A percentile compares a stretch with the other conserved stretches of the same genome.
These are phyloP conservation scores for Magnusiomyces suaveolens DNA, from an alignment of 1,139 yeast genomes.

Conservation along the genomic window DNA sequence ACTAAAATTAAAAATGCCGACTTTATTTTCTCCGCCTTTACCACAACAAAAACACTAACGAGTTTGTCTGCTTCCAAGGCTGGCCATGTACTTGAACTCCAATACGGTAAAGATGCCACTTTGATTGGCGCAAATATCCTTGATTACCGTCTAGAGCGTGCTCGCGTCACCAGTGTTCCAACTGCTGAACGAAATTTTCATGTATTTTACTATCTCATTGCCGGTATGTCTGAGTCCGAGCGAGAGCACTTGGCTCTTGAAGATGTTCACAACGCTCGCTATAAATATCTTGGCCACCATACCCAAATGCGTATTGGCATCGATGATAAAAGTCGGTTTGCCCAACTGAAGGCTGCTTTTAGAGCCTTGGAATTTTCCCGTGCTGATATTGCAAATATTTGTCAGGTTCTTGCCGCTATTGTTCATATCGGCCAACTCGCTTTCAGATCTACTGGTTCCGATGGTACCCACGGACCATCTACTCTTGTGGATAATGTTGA, in stretches of 20 bases:
- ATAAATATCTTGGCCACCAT: slow-evolving; percentile 36
- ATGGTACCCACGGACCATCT: slow-evolving; percentile 32
- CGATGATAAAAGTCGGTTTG: slow-evolving; percentile 33
- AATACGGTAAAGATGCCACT: slow-evolving; percentile 33
- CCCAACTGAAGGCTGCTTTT: slow-evolving; percentile 32
- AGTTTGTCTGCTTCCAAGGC: slow-evolving; percentile 31
- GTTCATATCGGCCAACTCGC: slow-evolving; percentile 36
- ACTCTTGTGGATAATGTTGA: slow-evolving; percentile 33
- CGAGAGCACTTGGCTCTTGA: slow-evolving; percentile 32
- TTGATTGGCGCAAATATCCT: slow-evolving; percentile 34
- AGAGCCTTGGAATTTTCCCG: slow-evolving; percentile 33
- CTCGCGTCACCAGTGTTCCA: slow-evolving; percentile 34
- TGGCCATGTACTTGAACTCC: slow-evolving; percentile 35
- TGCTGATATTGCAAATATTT: slow-evolving; percentile 36
- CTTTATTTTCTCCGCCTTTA: slow-evolving; percentile 32
- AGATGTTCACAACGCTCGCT: slow-evolving; percentile 26
- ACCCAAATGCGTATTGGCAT: slow-evolving; percentile 34
- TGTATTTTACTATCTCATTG: slow-evolving; percentile 34
- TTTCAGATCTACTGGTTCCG: slow-evolving; percentile 30
- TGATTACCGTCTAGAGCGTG: slow-evolving; percentile 35
- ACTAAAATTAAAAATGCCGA: slow-evolving; percentile 31
- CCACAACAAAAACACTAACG: slow-evolving; percentile 33
- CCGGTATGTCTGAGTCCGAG: slow-evolving; percentile 35
- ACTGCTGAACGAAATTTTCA: slow-evolving; percentile 38
- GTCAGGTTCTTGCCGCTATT: slow-evolving; percentile 38